Evolutionary conservation across 306 rosid species (phyloP), one percentile per base, ranked within the genome.

Genomic region (Vigna radiata): DNA sequence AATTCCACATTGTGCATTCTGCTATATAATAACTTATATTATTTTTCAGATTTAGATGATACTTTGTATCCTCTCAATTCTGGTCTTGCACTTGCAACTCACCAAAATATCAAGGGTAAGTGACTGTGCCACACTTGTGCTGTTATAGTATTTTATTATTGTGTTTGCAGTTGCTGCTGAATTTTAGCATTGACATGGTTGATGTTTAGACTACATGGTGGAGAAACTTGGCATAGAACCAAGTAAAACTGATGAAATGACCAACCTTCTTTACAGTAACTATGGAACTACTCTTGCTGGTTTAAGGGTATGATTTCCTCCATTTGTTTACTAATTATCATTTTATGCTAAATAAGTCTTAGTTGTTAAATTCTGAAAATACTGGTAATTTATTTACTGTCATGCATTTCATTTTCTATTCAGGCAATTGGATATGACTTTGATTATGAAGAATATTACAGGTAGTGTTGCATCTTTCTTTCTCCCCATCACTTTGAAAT

Each of bases 261-360:
- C 86, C 79, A 85, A 82, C 80, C 88, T 88, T 3, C 89, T 92
- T 47, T 95, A 95, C 87, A 90, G 83, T 82, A 83, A 95, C 33
- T 95, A 89, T 79, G 98, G 97, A 82, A 95, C 98, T 6, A 95
- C 97, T 65, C 82, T 95, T 87, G 90, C 97, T 76, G 98, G 98
- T 79, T 88, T 95, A 15, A 89, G 92, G 96, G 98, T 95, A 89
- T 66, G 76, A 25, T 70, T 31, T 54, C 18, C 62, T 62, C 23
- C 12, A 1, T 52, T 12, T 70, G 54, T 11, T 44, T 11, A 12
- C 31, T 66, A 25, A 25, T 25, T 39, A 1, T 14, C 13, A 54
- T 62, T 31, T 65, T 8, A 15, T 36, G 5, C 14, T 59, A 59
- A 59, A 27, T 62, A 31, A 33, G 7, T 2, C 33, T 63, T 15